phyloP scores from a whole-genome alignment of 1,284 basidiomycete genomes.

The Ustanciosporium gigantosporum region DNA sequence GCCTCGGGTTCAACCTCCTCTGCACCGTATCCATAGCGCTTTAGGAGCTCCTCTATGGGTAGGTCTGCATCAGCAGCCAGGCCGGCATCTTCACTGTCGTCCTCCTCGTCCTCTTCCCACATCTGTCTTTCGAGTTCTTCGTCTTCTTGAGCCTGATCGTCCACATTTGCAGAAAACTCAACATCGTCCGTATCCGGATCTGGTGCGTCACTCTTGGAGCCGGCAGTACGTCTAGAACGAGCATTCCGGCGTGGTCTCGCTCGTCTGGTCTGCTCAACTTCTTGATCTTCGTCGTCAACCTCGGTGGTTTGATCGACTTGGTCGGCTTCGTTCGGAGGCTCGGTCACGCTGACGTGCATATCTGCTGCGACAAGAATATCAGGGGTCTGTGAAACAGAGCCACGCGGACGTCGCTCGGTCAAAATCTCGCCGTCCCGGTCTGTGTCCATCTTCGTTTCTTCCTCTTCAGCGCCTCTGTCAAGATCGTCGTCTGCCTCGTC shows the following conservation, averaged over 20 bases:
- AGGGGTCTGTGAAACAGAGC: background rate
- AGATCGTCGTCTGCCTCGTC: conserved; percentile 14
- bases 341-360: background rate
- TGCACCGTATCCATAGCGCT: conserved; percentile 63
- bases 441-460: background rate
- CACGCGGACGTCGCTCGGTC: too few species aligned
- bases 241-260: background rate
- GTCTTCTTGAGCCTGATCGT: conserved; percentile 43
- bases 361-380: background rate
- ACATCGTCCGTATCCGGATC: conserved; percentile 21
- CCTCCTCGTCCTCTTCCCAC: conserved; percentile 59
- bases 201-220: conserved; percentile 5
- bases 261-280: background rate
- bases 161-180: conserved; percentile 16
- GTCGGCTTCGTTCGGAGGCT: background rate
- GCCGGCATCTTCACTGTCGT: conserved; percentile 65
- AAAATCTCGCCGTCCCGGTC: background rate
- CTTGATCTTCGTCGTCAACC: background rate
- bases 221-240: background rate
- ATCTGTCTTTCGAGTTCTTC: conserved; percentile 58
- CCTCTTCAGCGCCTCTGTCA: conserved; percentile 8
- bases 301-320: background rate
- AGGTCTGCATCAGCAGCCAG: conserved; percentile 65
- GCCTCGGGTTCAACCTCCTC: conserved; percentile 2
- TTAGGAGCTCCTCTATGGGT: conserved; percentile 66